A percentile compares a stretch with the other conserved stretches of the same genome.
These are phyloP conservation scores for Cladophialophora yegresii DNA, from an alignment of 2,329 filamentous ascomycete genomes.

Conservation along the genomic window DNA sequence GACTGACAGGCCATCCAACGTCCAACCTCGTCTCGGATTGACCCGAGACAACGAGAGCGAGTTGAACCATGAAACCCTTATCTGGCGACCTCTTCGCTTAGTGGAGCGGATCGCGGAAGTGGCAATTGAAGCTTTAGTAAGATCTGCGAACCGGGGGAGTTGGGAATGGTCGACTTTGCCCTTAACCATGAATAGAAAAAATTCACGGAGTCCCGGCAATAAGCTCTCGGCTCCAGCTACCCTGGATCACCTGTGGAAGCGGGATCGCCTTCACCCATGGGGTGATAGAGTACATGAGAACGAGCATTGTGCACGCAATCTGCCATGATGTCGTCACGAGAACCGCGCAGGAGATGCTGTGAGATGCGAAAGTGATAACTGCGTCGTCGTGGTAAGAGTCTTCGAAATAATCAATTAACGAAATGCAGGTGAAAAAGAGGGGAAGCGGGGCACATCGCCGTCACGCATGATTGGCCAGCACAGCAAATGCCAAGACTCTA, in stretches of 20 bases:
- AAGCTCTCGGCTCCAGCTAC: neutral
- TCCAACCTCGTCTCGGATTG: slow-evolving; percentile 6
- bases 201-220: slow-evolving; percentile 8
- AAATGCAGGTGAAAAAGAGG: neutral
- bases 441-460: neutral
- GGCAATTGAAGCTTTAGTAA: slow-evolving; percentile 1
- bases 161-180: neutral
- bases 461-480: neutral
- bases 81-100: neutral
- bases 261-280: slow-evolving; percentile 8
- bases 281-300: slow-evolving; percentile 4
- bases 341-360: neutral
- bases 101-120: neutral
- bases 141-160: neutral
- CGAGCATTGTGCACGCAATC: neutral
- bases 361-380: neutral
- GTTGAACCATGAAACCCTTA: slow-evolving; percentile 6
- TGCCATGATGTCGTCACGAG: neutral
- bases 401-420: neutral
- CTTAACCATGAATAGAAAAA: slow-evolving; percentile 9
- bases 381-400: neutral
- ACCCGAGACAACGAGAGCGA: neutral
- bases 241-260: neutral
- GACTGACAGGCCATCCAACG: neutral
- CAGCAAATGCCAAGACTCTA: neutral